Evolutionary conservation across 108 stramenopile species (phyloP), one percentile per base, ranked within the genome.

Genomic region (Skeletonema costatum): DNA sequence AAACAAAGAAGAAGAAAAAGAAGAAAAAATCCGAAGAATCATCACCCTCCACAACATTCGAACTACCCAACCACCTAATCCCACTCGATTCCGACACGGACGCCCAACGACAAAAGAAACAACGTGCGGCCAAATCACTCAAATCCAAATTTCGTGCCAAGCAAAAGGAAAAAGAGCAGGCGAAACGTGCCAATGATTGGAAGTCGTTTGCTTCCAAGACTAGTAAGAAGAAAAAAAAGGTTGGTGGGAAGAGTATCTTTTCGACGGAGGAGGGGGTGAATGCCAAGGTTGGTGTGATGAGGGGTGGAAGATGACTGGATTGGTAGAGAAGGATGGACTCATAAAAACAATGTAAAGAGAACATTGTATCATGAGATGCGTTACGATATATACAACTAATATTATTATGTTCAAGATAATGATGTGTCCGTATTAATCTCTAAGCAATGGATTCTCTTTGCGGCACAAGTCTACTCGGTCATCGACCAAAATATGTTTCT

Each of bases 171-270:
- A 64, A 71, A 10, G 92, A 93, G 75, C 83, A 87, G 10, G 64
- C 74, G 14, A 81, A 90, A 46, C 90, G 90, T 62, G 89, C 90
- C 46, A 88, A 87, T 35, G 86, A 90, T 19, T 95, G 94, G 94
- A 88, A 93, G 68, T 83, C 82, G 32, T 95, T 95, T 84, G 87
- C 88, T 71, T 77, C 80, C 9, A 88, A 86, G 68, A 60, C 69
- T 44, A 64, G 53, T 5, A 72, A 58, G 46, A 77, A 77, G 48
- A 74, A 60, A 56, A 74, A 60, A 58, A 88, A 77, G 3, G 46
- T 25, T 11, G 14, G 50, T 13, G 76, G 70, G 2, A 73, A 44
- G 39, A 91, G 90, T 63, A 95, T 95, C 21, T 95, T 95, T 82
- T 70, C 89, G 10, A 92, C 91, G 0, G 84, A 88, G 60, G 88